These are phyloP conservation scores for Nicotiana rustica DNA, from an alignment of 305 asterid species.

Conservation along the genomic window DNA sequence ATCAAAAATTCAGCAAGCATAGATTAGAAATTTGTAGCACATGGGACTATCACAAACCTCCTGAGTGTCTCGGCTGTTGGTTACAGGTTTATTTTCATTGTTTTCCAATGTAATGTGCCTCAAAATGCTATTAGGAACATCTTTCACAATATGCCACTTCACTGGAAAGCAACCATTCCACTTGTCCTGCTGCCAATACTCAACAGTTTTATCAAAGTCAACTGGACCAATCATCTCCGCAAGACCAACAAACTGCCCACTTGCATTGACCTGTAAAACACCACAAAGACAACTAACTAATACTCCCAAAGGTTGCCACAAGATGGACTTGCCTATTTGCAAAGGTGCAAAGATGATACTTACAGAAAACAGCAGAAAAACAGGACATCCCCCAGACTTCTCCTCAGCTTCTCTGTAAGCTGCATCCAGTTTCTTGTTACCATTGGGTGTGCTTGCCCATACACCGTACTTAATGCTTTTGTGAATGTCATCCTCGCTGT, in stretches of 20 bases:
- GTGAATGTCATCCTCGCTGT: conserved; percentile 60
- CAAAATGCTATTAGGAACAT: conserved; percentile 50
- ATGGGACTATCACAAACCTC: conserved; percentile 42
- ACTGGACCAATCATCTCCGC: conserved; percentile 58
- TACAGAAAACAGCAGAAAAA: conserved; percentile 53
- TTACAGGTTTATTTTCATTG: conserved; percentile 60
- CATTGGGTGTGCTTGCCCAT: conserved; percentile 58
- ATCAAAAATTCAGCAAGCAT: background rate
- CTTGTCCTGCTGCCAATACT: conserved; percentile 61
- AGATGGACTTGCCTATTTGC: background rate
- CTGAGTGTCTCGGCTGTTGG: conserved; percentile 60
- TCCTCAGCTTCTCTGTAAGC: conserved; percentile 51
- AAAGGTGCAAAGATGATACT: conserved; percentile 21
- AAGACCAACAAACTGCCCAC: conserved; percentile 61
- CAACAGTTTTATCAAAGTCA: conserved; percentile 46
- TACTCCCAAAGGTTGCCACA: background rate
- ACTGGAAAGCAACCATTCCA: conserved; percentile 58
- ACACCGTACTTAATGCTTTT: conserved; percentile 53
- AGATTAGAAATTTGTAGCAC: background rate
- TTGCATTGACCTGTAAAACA: conserved; percentile 50
- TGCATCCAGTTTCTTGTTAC: conserved; percentile 57
- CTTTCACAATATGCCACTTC: conserved; percentile 56
- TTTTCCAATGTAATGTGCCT: conserved; percentile 49
- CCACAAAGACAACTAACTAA: background rate
- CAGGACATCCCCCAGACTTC: conserved; percentile 46